Percentiles rank a stretch among this genome's conserved stretches.
Conservation (phyloP, 257 asterid species). For the Nicotiana paniculata region DNA sequence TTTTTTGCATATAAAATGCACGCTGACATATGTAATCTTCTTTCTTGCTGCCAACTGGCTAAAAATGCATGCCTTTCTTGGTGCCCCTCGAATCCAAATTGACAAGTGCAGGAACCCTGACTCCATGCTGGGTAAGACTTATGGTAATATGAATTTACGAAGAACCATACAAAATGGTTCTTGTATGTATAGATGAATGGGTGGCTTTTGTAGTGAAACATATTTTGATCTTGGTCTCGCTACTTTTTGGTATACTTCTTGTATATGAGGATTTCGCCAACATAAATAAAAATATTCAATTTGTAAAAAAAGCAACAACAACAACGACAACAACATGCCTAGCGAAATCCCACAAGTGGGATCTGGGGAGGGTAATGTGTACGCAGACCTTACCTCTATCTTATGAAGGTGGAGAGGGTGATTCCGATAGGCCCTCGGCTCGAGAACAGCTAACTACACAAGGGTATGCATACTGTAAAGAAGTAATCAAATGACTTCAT, state of each 20-base stretch:
- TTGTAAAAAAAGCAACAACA: background rate
- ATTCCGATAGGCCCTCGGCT: too few relatives aligned
- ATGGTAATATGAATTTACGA: background rate
- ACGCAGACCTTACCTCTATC: too few relatives aligned
- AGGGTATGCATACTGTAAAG: background rate
- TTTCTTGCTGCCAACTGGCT: background rate
- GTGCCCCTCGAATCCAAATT: background rate
- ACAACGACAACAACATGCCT: too few relatives aligned
- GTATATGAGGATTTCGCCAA: background rate
- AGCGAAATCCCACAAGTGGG: too few relatives aligned
- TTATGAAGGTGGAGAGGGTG: too few relatives aligned
- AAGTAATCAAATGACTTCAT: background rate
- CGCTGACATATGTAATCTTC: background rate
- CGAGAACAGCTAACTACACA: background rate
- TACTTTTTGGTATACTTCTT: background rate
- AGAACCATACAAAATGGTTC: background rate
- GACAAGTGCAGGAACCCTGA: background rate
- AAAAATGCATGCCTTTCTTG: background rate
- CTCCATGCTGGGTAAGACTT: background rate
- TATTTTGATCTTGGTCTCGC: background rate
- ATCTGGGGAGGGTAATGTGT: too few relatives aligned
- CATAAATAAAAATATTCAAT: background rate
- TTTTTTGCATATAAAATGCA: background rate
- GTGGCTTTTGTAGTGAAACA: background rate
- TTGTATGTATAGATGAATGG: background rate